phyloP scores from a whole-genome alignment of 2,329 filamentous ascomycete species.

The Sphaerulina populicola region DNA sequence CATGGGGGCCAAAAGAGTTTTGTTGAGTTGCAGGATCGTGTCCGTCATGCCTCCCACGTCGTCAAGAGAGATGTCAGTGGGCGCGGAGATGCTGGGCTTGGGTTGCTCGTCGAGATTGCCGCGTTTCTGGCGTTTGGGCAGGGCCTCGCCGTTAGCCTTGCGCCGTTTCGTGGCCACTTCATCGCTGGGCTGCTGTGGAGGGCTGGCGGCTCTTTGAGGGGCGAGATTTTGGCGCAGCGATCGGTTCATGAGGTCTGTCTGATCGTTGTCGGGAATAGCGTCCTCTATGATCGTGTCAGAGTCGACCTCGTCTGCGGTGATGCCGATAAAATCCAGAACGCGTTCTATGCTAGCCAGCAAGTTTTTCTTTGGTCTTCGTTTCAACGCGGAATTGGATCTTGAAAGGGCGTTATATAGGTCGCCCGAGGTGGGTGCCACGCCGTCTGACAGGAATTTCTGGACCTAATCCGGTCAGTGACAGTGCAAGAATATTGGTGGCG shows the following conservation, averaged over 20 bases:
- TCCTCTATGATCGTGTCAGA: slow-evolving; percentile 46
- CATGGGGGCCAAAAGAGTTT: slow-evolving; percentile 66
- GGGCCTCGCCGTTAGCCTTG: slow-evolving; percentile 57
- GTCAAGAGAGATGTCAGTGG: slow-evolving; percentile 57
- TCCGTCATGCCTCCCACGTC: slow-evolving; percentile 71
- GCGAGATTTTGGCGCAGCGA: slow-evolving; percentile 35
- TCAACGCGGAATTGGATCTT: slow-evolving; percentile 76
- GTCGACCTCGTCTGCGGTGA: slow-evolving; percentile 49
- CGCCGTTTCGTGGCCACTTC: slow-evolving; percentile 42
- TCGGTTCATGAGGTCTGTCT: slow-evolving; percentile 53
- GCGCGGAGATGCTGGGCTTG: slow-evolving; percentile 48
- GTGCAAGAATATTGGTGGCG: not conserved
- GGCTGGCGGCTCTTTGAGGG: slow-evolving; percentile 5
- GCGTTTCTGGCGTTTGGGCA: slow-evolving; percentile 54
- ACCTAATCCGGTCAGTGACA: not conserved
- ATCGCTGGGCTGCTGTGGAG: slow-evolving; percentile 19
- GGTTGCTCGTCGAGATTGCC: slow-evolving; percentile 16
- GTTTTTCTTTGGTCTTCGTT: slow-evolving; percentile 69
- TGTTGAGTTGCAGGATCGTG: slow-evolving; percentile 59
- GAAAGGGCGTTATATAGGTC: slow-evolving; percentile 71
- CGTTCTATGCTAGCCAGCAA: slow-evolving; percentile 80
- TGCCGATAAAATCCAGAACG: slow-evolving; percentile 63
- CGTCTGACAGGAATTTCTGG: slow-evolving; percentile 25
- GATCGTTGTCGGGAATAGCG: slow-evolving; percentile 25
- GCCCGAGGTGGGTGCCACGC: slow-evolving; percentile 21